Conservation (phyloP, 2,329 filamentous ascomycete genomes). For the Venturia asperata region DNA sequence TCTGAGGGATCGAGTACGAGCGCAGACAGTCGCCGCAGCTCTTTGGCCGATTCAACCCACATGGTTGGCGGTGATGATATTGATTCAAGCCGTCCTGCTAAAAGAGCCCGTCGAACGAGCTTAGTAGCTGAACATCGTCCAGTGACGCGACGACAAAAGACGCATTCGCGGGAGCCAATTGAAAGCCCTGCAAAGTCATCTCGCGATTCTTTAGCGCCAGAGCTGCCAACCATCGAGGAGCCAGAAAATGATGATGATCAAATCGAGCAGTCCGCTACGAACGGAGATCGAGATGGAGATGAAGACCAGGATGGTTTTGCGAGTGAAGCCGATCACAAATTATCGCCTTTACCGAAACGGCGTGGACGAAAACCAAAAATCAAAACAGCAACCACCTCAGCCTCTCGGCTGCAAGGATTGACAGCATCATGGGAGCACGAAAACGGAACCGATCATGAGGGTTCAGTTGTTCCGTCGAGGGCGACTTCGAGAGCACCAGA, state of each 20-base stretch:
- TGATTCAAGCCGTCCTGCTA: slow-evolving; percentile 17
- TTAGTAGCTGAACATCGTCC: neutral
- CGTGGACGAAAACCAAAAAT: slow-evolving; percentile 24
- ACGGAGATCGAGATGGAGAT: slow-evolving; percentile 28
- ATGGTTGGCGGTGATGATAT: slow-evolving; percentile 17
- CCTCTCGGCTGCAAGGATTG: slow-evolving; percentile 25
- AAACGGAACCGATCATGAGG: slow-evolving; percentile 31
- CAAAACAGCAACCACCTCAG: slow-evolving; percentile 31
- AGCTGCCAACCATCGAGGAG: slow-evolving; percentile 13
- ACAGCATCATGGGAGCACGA: slow-evolving; percentile 31
- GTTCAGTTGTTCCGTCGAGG: slow-evolving; percentile 28
- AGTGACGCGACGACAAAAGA: slow-evolving; percentile 7
- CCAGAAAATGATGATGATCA: neutral
- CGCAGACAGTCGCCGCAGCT: slow-evolving; percentile 35
- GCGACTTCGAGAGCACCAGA: slow-evolving; percentile 9
- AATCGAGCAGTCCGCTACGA: slow-evolving; percentile 14
- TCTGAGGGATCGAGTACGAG: slow-evolving; percentile 29
- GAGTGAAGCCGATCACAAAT: slow-evolving; percentile 5
- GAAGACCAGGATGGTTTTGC: slow-evolving; percentile 27
- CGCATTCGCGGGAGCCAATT: slow-evolving; percentile 5
- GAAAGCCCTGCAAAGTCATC: neutral
- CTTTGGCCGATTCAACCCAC: slow-evolving; percentile 25
- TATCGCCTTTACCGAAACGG: slow-evolving; percentile 15
- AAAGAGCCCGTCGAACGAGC: slow-evolving; percentile 13
- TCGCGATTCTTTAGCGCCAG: neutral